phyloP scores from a whole-genome alignment of 2,329 filamentous ascomycete species.

The Tolypocladium ovalisporum region DNA sequence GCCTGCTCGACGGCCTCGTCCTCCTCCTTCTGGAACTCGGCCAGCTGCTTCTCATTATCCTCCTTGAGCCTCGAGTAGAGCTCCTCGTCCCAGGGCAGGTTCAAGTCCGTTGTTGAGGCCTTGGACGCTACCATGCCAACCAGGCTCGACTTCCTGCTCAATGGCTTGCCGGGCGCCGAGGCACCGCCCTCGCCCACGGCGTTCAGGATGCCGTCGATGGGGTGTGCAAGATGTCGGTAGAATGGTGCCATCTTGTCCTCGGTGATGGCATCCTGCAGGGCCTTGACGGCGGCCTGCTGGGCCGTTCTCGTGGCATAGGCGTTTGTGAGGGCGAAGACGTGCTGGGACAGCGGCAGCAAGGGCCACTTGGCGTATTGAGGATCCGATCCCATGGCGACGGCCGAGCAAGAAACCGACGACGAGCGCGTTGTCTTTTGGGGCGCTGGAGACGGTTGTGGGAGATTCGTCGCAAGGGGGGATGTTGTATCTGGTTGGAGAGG shows the following conservation, averaged over 20 bases:
- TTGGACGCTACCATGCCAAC: constrained; percentile 68
- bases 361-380: constrained; percentile 81
- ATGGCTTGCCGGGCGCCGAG: constrained; percentile 42
- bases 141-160: constrained; percentile 57
- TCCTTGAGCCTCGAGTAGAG: constrained; percentile 69
- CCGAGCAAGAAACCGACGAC: constrained; percentile 15
- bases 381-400: constrained; percentile 59
- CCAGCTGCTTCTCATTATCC: constrained; percentile 69
- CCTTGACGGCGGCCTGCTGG: constrained; percentile 63
- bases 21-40: constrained; percentile 70
- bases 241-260: constrained; percentile 82
- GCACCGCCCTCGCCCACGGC: constrained; percentile 52
- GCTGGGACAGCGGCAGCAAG: constrained; percentile 68
- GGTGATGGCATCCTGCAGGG: constrained; percentile 69
- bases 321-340: constrained; percentile 81
- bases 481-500: not conserved
- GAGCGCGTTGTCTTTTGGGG: not conserved
- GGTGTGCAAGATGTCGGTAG: constrained; percentile 76
- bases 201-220: constrained; percentile 73
- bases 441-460: not conserved
- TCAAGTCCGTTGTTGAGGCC: constrained; percentile 51
- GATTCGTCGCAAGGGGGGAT: not conserved
- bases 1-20: constrained; percentile 94
- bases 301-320: constrained; percentile 54
- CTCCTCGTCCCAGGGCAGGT: constrained; percentile 81